Evolutionary conservation across 257 asterid species (phyloP).

Genomic region (Fraxinus anomala): DNA sequence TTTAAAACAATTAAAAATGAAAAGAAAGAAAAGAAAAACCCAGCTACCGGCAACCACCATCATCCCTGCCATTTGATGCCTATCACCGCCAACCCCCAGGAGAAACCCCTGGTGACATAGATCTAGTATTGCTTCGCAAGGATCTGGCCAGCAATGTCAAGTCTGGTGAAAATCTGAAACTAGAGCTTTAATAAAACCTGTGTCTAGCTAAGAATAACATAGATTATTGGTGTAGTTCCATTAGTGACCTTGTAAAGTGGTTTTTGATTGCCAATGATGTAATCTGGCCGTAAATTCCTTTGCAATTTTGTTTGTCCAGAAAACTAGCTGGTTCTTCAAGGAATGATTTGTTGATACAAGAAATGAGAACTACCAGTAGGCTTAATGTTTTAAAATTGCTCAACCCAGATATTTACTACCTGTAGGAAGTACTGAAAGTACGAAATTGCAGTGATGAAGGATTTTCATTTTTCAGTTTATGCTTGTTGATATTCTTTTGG

Average conservation of each 20-base stretch:
- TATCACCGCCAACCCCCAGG: not conserved
- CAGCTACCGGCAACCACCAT: not conserved
- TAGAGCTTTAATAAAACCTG: not conserved
- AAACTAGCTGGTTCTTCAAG: not conserved
- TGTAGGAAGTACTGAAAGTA: not conserved
- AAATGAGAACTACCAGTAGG: not conserved
- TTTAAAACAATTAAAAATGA: not conserved
- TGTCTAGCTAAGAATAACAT: not conserved
- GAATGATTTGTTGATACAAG: not conserved
- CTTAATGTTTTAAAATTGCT: not conserved
- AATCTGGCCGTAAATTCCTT: not conserved
- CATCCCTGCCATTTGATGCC: not conserved
- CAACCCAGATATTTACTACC: not conserved
- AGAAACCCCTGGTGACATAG: not conserved
- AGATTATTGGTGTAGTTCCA: not conserved
- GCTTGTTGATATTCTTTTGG: not conserved
- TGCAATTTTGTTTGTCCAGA: not conserved
- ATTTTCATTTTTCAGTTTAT: no score
- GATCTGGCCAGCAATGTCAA: not conserved
- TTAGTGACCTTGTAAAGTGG: not conserved
- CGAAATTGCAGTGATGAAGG: not conserved
- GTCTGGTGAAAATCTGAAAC: slow-evolving; percentile 1
- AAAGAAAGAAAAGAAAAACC: not conserved
- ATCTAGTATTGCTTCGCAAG: not conserved
- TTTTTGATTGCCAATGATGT: not conserved